A percentile compares a stretch with the other conserved stretches of the same genome.
Conservation (phyloP, 805 yeast genomes). For the Cyberlindnera euphorbiae region DNA sequence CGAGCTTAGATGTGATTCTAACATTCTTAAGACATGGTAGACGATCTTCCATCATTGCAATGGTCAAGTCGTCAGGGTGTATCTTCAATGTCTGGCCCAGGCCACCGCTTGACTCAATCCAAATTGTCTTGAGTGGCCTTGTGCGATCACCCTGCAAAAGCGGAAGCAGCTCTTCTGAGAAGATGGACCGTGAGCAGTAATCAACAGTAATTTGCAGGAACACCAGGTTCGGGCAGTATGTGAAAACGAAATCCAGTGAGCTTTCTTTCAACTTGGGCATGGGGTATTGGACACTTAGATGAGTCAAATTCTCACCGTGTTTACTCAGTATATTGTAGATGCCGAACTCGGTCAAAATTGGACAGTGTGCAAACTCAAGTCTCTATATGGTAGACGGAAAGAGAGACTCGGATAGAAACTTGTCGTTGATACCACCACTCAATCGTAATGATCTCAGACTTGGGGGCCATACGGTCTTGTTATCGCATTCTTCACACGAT, state of each 20-base stretch:
- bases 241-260: constrained; percentile 69
- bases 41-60: constrained; percentile 76
- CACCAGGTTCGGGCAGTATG: constrained; percentile 68
- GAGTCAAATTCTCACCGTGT: constrained; percentile 61
- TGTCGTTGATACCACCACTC: constrained; percentile 87
- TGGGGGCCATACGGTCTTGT: constrained; percentile 69
- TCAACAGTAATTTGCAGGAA: constrained; percentile 73
- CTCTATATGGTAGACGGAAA: constrained; percentile 70
- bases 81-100: constrained; percentile 78
- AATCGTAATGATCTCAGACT: constrained; percentile 65
- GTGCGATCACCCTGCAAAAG: constrained; percentile 21
- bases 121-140: constrained; percentile 55
- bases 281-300: constrained; percentile 74
- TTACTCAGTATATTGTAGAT: constrained; percentile 55
- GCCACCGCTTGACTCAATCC: constrained; percentile 81
- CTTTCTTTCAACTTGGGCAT: constrained; percentile 72
- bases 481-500: constrained; percentile 52
- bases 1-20: constrained; percentile 68
- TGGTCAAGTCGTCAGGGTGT: constrained; percentile 83
- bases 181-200: constrained; percentile 51
- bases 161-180: constrained; percentile 40
- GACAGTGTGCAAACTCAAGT: constrained; percentile 85
- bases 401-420: constrained; percentile 61
- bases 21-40: constrained; percentile 63
- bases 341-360: constrained; percentile 61